Conservation (phyloP, 208 protist species). For the Wallacemonas sp. region DNA sequence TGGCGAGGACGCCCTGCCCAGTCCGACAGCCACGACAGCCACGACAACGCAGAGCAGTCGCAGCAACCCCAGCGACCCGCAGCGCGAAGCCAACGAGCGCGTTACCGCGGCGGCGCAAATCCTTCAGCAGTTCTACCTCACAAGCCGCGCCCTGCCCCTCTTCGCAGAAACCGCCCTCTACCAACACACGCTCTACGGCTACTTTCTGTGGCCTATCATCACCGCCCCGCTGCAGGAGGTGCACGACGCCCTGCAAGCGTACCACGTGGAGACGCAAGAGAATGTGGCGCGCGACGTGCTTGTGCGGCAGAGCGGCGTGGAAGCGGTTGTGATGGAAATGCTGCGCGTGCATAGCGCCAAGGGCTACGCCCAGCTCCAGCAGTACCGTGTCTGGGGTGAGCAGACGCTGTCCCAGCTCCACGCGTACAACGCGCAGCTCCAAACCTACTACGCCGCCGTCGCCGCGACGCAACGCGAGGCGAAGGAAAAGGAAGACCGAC, state of each 20-base stretch:
- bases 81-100: background rate
- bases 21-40: too few relatives aligned
- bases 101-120: conserved; percentile 4
- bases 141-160: conserved; percentile 24
- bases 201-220: conserved; percentile 15
- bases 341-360: conserved; percentile 20
- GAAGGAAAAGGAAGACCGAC: background rate
- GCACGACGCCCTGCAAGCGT: background rate
- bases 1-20: too few relatives aligned
- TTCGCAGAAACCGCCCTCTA: conserved; percentile 17
- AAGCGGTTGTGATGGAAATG: conserved; percentile 17
- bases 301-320: conserved; percentile 5
- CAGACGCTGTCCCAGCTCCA: conserved; percentile 22
- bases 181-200: conserved; percentile 21
- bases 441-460: conserved; percentile 4
- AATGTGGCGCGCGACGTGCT: background rate
- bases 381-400: conserved; percentile 11
- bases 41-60: too few relatives aligned
- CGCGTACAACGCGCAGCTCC: conserved; percentile 3
- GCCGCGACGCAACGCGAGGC: background rate
- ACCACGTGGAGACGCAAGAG: background rate
- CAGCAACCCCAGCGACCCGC: background rate
- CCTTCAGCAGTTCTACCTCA: conserved; percentile 29
- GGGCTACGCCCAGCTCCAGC: conserved; percentile 16
- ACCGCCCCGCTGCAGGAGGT: conserved; percentile 13